These are phyloP conservation scores for Rhynchospora tenuis DNA, from an alignment of 176 grass and related monocot species.

Conservation along the genomic window DNA sequence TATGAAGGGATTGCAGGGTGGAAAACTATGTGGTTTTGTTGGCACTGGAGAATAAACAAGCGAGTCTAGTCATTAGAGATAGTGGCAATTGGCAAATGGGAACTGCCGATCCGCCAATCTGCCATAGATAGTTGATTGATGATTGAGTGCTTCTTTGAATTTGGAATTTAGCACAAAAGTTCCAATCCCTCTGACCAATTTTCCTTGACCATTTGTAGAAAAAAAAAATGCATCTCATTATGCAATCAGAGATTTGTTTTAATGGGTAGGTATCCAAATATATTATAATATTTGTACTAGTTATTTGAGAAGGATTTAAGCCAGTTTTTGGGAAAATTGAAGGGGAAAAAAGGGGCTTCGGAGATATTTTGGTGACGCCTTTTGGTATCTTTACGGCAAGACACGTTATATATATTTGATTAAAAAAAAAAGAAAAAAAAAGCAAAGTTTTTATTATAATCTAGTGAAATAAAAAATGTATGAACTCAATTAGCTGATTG, in stretches of 20 bases:
- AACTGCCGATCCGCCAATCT: neutral
- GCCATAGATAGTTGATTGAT: neutral
- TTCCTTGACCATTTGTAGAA: neutral
- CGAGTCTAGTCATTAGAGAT: neutral
- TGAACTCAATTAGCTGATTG: neutral
- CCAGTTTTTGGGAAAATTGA: too few species aligned
- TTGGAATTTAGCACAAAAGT: neutral
- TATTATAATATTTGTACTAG: too few species aligned
- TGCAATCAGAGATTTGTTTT: too few species aligned
- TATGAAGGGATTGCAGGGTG: neutral
- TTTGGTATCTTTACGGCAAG: too few species aligned
- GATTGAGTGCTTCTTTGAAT: neutral
- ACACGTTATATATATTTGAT: too few species aligned
- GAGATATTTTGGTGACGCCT: too few species aligned
- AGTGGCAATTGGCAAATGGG: neutral
- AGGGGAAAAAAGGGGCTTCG: too few species aligned
- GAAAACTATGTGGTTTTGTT: neutral
- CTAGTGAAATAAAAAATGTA: neutral
- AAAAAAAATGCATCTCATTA: neutral
- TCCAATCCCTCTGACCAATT: neutral
- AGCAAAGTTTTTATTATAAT: neutral
- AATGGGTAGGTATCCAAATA: neutral
- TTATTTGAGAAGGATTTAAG: too few species aligned
- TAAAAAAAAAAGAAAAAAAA: neutral
- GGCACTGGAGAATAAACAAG: neutral